These are phyloP conservation scores for Neonectria sp. DNA, from an alignment of 2,329 filamentous ascomycete genomes.

Conservation along the genomic window DNA sequence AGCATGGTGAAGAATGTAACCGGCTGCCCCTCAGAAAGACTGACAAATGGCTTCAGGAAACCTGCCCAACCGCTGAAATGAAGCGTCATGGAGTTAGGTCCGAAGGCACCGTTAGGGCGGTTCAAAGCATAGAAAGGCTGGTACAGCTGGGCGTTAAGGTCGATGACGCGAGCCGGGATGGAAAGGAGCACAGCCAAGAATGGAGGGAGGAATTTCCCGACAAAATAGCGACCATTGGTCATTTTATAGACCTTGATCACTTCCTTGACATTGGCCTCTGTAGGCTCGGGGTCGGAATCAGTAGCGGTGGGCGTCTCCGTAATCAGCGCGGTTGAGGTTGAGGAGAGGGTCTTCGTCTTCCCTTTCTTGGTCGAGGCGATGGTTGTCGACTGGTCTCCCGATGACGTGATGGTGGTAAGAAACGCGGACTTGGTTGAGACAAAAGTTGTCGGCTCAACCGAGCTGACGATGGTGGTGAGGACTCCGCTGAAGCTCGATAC, in stretches of 20 bases:
- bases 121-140: conserved; percentile 63
- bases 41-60: conserved; percentile 53
- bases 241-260: conserved; percentile 38
- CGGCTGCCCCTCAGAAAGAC: conserved; percentile 50
- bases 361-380: conserved; percentile 40
- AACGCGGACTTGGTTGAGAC: conserved; percentile 21
- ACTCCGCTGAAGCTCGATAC: conserved; percentile 17
- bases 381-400: conserved; percentile 38
- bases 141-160: conserved; percentile 59
- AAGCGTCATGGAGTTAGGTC: conserved; percentile 60
- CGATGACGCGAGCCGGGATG: conserved; percentile 61
- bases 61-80: conserved; percentile 57
- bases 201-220: conserved; percentile 61
- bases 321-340: conserved; percentile 21
- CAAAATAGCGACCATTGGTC: conserved; percentile 52
- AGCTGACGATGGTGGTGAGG: conserved; percentile 31
- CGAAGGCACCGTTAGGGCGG: conserved; percentile 54
- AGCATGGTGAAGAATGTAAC: conserved; percentile 47
- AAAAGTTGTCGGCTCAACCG: conserved; percentile 36
- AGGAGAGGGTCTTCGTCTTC: conserved; percentile 36
- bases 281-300: conserved; percentile 7
- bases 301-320: conserved; percentile 34
- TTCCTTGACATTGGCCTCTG: conserved; percentile 27
- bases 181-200: conserved; percentile 58
- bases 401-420: conserved; percentile 38